phyloP scores from a whole-genome alignment of 768 basidiomycete species.

The Trametes coccinea region DNA sequence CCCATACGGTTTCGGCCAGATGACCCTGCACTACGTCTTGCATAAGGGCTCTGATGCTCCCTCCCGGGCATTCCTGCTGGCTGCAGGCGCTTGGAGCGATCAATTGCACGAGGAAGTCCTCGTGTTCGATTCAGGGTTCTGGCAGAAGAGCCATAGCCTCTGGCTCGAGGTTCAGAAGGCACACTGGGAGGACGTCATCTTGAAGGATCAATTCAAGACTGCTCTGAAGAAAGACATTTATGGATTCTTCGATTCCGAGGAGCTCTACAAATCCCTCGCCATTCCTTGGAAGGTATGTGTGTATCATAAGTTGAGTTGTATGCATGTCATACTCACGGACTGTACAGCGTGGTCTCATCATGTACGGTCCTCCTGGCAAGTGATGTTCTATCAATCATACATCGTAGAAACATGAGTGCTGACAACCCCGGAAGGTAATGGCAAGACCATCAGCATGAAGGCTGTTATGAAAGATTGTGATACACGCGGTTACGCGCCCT shows the following conservation, averaged over 20 bases:
- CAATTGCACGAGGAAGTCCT: slow-evolving; percentile 69
- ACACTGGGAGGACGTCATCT: slow-evolving; percentile 73
- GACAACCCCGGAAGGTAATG: slow-evolving; percentile 56
- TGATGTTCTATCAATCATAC: not conserved
- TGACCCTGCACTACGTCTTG: slow-evolving; percentile 49
- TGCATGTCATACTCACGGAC: not conserved
- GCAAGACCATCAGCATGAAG: slow-evolving; percentile 82
- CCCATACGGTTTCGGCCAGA: slow-evolving; percentile 25
- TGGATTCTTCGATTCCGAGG: slow-evolving; percentile 78
- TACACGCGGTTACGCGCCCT: slow-evolving; percentile 59
- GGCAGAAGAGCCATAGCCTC: slow-evolving; percentile 61
- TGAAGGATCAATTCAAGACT: slow-evolving; percentile 68
- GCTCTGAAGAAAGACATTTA: slow-evolving; percentile 70
- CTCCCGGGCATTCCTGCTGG: slow-evolving; percentile 51
- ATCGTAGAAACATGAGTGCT: not conserved
- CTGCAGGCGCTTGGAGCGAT: slow-evolving; percentile 52
- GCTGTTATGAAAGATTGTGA: slow-evolving; percentile 76
- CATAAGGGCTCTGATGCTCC: slow-evolving; percentile 61
- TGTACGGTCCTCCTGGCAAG: slow-evolving; percentile 77
- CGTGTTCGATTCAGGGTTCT: slow-evolving; percentile 72
- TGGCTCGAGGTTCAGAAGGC: slow-evolving; percentile 55
- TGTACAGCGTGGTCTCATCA: slow-evolving; percentile 72
- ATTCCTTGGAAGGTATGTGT: slow-evolving; percentile 79
- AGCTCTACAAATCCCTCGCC: slow-evolving; percentile 67
- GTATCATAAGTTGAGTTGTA: not conserved